phyloP scores from a whole-genome alignment of 2,329 filamentous ascomycete species.

The Mycosphaerella sp. region DNA sequence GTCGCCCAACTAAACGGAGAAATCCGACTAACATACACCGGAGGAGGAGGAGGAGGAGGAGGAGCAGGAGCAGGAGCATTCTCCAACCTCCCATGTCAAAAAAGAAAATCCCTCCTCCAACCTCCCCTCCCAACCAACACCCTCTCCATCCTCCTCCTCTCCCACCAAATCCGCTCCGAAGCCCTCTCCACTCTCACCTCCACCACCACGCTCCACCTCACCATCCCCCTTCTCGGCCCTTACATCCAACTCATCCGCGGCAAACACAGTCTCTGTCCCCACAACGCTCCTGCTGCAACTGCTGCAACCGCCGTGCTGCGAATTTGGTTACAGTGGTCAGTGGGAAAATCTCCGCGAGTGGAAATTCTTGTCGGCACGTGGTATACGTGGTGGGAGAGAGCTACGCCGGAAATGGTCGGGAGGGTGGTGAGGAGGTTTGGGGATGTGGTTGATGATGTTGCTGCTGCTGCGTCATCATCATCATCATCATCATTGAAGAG shows the following conservation, averaged over 20 bases:
- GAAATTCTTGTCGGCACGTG: not conserved
- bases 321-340: constrained; percentile 3
- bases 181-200: not conserved
- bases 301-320: not conserved
- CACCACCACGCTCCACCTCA: not conserved
- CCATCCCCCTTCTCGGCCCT: not conserved
- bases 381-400: constrained; percentile 6
- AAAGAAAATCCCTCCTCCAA: no score
- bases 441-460: not conserved
- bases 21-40: constrained; percentile 1
- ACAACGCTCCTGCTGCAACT: not conserved
- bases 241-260: not conserved
- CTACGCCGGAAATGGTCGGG: not conserved
- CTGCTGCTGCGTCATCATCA: not conserved
- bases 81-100: no score
- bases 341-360: not conserved
- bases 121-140: not conserved
- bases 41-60: not conserved
- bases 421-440: not conserved
- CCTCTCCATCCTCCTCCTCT: not conserved
- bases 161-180: not conserved
- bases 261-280: not conserved
- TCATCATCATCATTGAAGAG: no score
- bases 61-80: no score
- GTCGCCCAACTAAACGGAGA: not conserved